Conservation (phyloP, 1,284 basidiomycete genomes). For the Pseudozyma flocculosa region DNA sequence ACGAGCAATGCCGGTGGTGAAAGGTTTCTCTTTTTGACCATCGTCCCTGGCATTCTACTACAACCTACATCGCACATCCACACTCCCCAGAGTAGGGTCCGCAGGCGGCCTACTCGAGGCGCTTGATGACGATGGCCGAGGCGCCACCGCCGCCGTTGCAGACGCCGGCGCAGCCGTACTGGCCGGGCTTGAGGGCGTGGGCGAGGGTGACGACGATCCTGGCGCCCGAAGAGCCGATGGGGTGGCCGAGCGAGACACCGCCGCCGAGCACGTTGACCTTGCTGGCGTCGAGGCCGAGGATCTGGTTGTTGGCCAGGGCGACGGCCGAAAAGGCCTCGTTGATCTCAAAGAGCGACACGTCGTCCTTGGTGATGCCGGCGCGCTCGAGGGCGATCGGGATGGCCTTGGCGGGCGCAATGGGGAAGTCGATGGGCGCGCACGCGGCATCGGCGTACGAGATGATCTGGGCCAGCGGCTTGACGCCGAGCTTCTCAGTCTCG, state of each 20-base stretch:
- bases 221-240: conserved; percentile 92
- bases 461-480: conserved; percentile 60
- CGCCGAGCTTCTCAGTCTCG: conserved; percentile 54
- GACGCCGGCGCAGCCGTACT: conserved; percentile 95
- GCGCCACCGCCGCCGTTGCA: conserved; percentile 69
- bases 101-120: conserved; percentile 5
- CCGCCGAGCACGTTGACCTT: conserved; percentile 92
- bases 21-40: no score
- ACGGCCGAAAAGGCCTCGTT: conserved; percentile 68
- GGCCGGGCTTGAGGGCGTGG: conserved; percentile 86
- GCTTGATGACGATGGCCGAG: conserved; percentile 48
- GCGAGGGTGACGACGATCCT: conserved; percentile 92
- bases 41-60: no score
- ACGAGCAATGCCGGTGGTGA: no score
- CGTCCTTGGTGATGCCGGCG: conserved; percentile 77
- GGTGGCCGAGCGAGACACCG: conserved; percentile 55
- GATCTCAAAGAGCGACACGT: conserved; percentile 91
- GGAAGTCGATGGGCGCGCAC: conserved; percentile 95
- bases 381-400: conserved; percentile 84
- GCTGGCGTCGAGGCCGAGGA: conserved; percentile 65
- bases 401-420: conserved; percentile 86
- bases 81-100: no score
- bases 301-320: conserved; percentile 55
- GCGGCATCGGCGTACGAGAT: conserved; percentile 88
- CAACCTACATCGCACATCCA: no score